Conservation (phyloP, 129 eudicot genomes). For the Artemisia annua region DNA sequence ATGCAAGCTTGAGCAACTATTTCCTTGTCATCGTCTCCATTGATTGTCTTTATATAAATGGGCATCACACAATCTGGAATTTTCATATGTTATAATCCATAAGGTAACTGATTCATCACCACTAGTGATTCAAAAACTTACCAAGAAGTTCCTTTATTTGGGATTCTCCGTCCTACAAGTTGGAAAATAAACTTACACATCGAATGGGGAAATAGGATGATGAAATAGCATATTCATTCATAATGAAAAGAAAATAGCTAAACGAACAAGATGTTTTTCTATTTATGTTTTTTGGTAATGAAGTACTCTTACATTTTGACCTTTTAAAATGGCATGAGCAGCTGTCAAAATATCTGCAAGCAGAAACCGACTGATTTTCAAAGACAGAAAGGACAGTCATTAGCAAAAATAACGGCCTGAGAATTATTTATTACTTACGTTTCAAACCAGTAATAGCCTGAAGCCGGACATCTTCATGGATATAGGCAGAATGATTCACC, state of each 20-base stretch:
- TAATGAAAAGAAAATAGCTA: background rate
- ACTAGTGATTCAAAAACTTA: constrained; percentile 32
- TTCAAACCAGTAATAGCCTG: constrained; percentile 77
- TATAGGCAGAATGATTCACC: constrained; percentile 71
- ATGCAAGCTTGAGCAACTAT: constrained; percentile 98
- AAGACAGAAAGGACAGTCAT: constrained; percentile 1
- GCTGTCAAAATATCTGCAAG: constrained; percentile 82
- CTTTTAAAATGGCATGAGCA: constrained; percentile 64
- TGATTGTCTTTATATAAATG: constrained; percentile 78
- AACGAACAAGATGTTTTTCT: background rate
- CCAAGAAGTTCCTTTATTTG: constrained; percentile 70
- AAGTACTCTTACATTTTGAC: constrained; percentile 58
- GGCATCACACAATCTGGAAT: constrained; percentile 75
- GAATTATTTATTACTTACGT: constrained; percentile 48
- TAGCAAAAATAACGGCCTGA: no score
- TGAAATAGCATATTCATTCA: constrained; percentile 10
- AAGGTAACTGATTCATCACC: constrained; percentile 6
- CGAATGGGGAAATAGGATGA: constrained; percentile 1
- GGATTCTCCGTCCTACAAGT: constrained; percentile 63
- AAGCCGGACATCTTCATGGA: constrained; percentile 95
- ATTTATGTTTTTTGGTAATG: background rate
- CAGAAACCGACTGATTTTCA: constrained; percentile 24
- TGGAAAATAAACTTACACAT: background rate
- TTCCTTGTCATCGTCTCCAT: constrained; percentile 96
- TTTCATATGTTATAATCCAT: constrained; percentile 1